Percentiles rank a stretch among this genome's conserved stretches.
phyloP scores from a whole-genome alignment of 2,329 filamentous ascomycete species.

The Rutstroemia sp. region DNA sequence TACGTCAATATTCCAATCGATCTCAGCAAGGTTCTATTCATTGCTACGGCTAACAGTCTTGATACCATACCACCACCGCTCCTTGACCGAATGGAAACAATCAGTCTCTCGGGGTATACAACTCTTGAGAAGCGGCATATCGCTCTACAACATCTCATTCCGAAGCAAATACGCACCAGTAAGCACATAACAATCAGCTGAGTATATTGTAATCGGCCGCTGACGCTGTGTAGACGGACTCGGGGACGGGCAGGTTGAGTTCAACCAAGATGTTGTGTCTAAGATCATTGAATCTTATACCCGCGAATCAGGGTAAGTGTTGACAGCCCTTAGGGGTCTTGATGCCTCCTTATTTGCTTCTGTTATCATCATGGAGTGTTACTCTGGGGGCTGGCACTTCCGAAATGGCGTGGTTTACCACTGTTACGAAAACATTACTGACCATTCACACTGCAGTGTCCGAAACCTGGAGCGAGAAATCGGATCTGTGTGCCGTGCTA shows the following conservation, averaged over 20 bases:
- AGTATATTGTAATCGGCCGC: slow-evolving; percentile 9
- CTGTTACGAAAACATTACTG: slow-evolving; percentile 1
- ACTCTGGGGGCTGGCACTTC: not conserved
- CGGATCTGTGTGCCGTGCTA: slow-evolving; percentile 86
- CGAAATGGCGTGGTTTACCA: not conserved
- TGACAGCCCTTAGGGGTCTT: not conserved
- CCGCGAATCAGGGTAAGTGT: slow-evolving; percentile 57
- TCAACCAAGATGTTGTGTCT: slow-evolving; percentile 79
- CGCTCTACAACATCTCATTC: slow-evolving; percentile 84
- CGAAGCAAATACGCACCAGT: slow-evolving; percentile 84
- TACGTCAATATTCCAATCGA: slow-evolving; percentile 95
- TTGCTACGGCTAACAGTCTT: slow-evolving; percentile 89
- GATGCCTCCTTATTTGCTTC: not conserved
- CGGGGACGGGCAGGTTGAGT: slow-evolving; percentile 61
- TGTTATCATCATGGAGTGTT: not conserved
- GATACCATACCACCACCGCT: slow-evolving; percentile 94
- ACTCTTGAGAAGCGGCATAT: slow-evolving; percentile 96
- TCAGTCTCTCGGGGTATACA: slow-evolving; percentile 88
- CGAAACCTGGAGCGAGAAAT: slow-evolving; percentile 95
- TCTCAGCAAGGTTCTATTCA: slow-evolving; percentile 92
- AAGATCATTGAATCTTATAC: slow-evolving; percentile 97
- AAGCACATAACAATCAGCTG: slow-evolving; percentile 12
- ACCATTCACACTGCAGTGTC: slow-evolving; percentile 49
- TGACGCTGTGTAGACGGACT: slow-evolving; percentile 54
- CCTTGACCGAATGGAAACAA: slow-evolving; percentile 95